Evolutionary conservation across 2,329 filamentous ascomycete genomes (phyloP).

Genomic region (Lomentospora prolificans): DNA sequence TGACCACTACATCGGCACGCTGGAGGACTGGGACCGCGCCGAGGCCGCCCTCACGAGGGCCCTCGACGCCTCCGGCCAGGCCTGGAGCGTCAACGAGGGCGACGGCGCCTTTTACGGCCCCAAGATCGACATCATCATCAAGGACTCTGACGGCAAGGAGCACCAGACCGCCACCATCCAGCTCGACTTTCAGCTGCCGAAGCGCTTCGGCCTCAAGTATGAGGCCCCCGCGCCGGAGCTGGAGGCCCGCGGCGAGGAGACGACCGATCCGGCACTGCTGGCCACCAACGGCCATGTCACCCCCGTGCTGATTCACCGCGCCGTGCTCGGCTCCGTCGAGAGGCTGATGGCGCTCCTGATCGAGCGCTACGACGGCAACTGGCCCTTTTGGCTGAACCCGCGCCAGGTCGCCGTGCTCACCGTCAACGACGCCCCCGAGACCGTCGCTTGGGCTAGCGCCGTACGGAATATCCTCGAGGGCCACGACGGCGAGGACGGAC

Average conservation of each 20-base stretch:
- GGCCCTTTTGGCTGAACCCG: slow-evolving; percentile 85
- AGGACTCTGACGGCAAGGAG: slow-evolving; percentile 72
- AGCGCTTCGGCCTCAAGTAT: slow-evolving; percentile 70
- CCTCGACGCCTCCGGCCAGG: slow-evolving; percentile 55
- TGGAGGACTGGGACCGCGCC: slow-evolving; percentile 50
- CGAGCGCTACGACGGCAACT: slow-evolving; percentile 69
- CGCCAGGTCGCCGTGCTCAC: slow-evolving; percentile 67
- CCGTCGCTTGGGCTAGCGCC: slow-evolving; percentile 38
- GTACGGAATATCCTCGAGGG: slow-evolving; percentile 37
- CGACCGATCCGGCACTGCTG: slow-evolving; percentile 35
- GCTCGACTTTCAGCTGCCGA: slow-evolving; percentile 80
- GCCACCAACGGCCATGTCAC: slow-evolving; percentile 46
- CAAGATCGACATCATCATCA: slow-evolving; percentile 80
- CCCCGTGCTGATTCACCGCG: slow-evolving; percentile 77
- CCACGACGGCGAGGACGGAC: slow-evolving; percentile 17
- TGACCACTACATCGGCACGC: slow-evolving; percentile 66
- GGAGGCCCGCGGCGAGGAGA: slow-evolving; percentile 43
- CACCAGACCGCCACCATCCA: slow-evolving; percentile 86
- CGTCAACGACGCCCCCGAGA: slow-evolving; percentile 50
- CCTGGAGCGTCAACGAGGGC: slow-evolving; percentile 67
- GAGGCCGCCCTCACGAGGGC: slow-evolving; percentile 29
- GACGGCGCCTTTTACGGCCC: slow-evolving; percentile 88
- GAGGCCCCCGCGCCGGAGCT: slow-evolving; percentile 55
- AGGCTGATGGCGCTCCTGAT: slow-evolving; percentile 77
- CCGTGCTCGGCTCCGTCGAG: slow-evolving; percentile 76